These are phyloP conservation scores for Lepiota brunneoincarnata DNA, from an alignment of 768 basidiomycete species.

Conservation along the genomic window DNA sequence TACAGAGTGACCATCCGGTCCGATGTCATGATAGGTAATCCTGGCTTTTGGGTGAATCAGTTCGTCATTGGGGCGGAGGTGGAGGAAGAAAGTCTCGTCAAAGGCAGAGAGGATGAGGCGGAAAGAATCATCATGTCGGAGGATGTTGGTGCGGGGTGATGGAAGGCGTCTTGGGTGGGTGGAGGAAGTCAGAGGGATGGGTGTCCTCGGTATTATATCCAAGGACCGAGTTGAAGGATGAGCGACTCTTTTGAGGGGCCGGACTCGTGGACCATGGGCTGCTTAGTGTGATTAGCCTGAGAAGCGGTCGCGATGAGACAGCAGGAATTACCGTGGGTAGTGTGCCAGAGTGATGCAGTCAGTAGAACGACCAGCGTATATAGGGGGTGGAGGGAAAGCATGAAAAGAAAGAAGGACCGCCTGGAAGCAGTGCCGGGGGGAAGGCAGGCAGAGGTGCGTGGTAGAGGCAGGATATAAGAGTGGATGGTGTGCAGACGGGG, in stretches of 20 bases:
- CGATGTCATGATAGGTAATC: slow-evolving; percentile 59
- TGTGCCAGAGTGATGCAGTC: slow-evolving; percentile 27
- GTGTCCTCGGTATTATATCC: slow-evolving; percentile 53
- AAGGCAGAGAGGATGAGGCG: slow-evolving; percentile 68
- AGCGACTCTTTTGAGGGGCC: slow-evolving; percentile 46
- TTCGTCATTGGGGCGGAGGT: slow-evolving; percentile 75
- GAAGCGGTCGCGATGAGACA: background rate
- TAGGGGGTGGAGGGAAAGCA: slow-evolving; percentile 30
- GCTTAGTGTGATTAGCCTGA: slow-evolving; percentile 7
- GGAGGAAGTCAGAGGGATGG: slow-evolving; percentile 18
- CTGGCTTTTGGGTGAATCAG: slow-evolving; percentile 79
- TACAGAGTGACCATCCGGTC: slow-evolving; percentile 46
- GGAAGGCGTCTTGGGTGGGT: slow-evolving; percentile 31
- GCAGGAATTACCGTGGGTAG: slow-evolving; percentile 27
- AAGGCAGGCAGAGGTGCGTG: slow-evolving; percentile 4
- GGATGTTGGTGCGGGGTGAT: slow-evolving; percentile 38
- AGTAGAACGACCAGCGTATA: slow-evolving; percentile 46
- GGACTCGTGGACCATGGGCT: slow-evolving; percentile 48
- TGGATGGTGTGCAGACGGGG: no score
- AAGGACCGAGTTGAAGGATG: slow-evolving; percentile 51
- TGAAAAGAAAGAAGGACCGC: slow-evolving; percentile 29
- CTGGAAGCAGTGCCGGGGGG: slow-evolving; percentile 16
- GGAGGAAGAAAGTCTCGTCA: slow-evolving; percentile 63
- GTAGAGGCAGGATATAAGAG: slow-evolving; percentile 11
- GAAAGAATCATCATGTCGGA: slow-evolving; percentile 69